Evolutionary conservation across 2,329 filamentous ascomycete genomes (phyloP), one percentile per base, ranked within the genome.

Genomic region (Xylariaceae sp.): DNA sequence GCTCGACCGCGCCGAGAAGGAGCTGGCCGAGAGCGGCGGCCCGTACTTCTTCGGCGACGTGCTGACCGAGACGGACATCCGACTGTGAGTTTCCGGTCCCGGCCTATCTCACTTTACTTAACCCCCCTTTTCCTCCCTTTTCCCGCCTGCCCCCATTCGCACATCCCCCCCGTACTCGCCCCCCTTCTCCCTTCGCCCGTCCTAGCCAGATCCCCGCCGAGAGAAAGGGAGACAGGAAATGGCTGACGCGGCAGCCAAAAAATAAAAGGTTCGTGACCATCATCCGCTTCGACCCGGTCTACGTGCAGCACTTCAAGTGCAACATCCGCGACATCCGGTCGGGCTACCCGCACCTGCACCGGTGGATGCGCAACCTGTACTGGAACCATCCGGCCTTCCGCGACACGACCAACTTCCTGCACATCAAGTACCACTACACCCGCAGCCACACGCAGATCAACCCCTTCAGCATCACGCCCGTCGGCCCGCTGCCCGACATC

Each of bases 231-330:
- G 15, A 5, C 19, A 25, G 15, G n/a, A 28, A 29, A 35, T 40
- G n/a, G n/a, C n/a, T n/a, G n/a, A n/a, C n/a, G n/a, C n/a, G n/a
- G n/a, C n/a, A 30, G 43, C 34, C 4, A 5, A 18, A 32, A 9
- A 15, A 29, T n/a, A n/a, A n/a, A n/a, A 55, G 52, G n/a, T 56
- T 38, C 45, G 44, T 49, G 5, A 57, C 53, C 12, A 34, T 57
- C 2, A 39, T 57, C 44, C 51, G 53, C 25, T 57, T 57, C 44
- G 53, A 69, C 59, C 68, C 70, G 19, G 82, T 86, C 49, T 93
- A 93, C 53, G 83, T 93, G 33, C 86, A 92, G 63, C 83, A 89
- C 60, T 90, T 90, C 68, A 83, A 83, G 61, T 89, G 83, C 66
- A 94, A 94, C 63, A 66, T 94, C 40, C 72, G 80, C 16, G 87